These are phyloP conservation scores for Phytomonas sp. DNA, from an alignment of 208 protist genomes.

Conservation along the genomic window DNA sequence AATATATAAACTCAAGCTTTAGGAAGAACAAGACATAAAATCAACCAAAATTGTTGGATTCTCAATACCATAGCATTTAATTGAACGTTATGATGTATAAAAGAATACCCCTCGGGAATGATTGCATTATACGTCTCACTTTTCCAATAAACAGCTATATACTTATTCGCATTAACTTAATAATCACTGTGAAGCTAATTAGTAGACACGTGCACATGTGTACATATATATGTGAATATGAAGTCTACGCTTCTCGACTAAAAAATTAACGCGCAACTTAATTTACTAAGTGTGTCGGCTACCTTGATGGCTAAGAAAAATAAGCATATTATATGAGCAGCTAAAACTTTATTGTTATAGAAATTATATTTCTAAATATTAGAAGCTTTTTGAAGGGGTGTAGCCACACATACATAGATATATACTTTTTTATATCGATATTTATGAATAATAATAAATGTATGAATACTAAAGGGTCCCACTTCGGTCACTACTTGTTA, in stretches of 20 bases:
- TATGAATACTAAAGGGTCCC: not conserved
- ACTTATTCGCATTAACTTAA: not conserved
- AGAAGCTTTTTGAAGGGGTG: not conserved
- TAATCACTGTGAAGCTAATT: not conserved
- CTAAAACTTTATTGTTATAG: not conserved
- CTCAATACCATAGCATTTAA: not conserved
- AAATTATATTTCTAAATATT: not conserved
- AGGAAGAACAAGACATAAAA: not conserved
- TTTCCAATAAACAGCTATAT: slow-evolving; percentile 1
- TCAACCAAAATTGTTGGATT: not conserved
- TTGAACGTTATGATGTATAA: not conserved
- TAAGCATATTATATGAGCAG: not conserved
- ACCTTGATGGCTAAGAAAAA: not conserved
- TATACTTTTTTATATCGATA: not conserved
- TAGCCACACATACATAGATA: not conserved
- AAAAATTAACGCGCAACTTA: not conserved
- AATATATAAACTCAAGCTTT: not conserved
- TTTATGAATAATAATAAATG: not conserved
- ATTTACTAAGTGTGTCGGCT: not conserved
- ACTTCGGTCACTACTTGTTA: not conserved
- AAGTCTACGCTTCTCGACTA: not conserved
- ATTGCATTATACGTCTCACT: not conserved
- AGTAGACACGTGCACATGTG: slow-evolving; percentile 2
- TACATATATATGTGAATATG: slow-evolving; percentile 14
- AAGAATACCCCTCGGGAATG: not conserved